Evolutionary conservation across 2,329 filamentous ascomycete genomes (phyloP).

Genomic region (Aspergillus cejpii): DNA sequence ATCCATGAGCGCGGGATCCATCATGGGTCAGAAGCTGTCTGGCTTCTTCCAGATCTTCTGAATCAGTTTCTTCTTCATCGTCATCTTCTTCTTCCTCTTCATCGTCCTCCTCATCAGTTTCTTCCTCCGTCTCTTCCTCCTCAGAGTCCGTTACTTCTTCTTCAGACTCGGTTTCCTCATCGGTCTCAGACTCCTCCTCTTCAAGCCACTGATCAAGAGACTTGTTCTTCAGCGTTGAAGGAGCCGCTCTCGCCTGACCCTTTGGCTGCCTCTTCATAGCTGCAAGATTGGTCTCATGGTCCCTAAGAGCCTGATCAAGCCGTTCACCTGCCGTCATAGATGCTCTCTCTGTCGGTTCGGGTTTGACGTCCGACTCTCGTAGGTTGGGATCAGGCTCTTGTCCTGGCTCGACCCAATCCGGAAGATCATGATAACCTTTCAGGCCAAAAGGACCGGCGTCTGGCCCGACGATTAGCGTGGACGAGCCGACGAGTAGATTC

Average conservation of each 20-base stretch:
- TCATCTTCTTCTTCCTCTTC: conserved; percentile 36
- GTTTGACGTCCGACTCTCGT: conserved; percentile 53
- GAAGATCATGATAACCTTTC: conserved; percentile 69
- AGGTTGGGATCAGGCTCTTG: conserved; percentile 70
- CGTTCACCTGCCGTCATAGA: conserved; percentile 38
- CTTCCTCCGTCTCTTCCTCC: conserved; percentile 48
- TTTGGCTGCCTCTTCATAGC: conserved; percentile 15
- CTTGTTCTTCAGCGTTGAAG: conserved; percentile 55
- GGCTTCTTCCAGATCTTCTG: conserved; percentile 42
- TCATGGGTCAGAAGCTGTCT: conserved; percentile 11
- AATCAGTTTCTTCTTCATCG: conserved; percentile 40
- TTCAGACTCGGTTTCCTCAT: conserved; percentile 46
- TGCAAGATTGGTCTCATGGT: conserved; percentile 32
- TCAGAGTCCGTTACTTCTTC: conserved; percentile 50
- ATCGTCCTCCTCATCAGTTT: conserved; percentile 44
- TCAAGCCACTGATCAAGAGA: conserved; percentile 90
- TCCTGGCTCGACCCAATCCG: conserved; percentile 76
- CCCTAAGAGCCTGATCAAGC: conserved; percentile 40
- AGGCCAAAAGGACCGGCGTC: conserved; percentile 67
- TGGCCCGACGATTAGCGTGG: conserved; percentile 75
- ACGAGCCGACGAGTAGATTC: conserved; percentile 71
- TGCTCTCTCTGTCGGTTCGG: conserved; percentile 26
- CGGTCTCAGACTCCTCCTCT: conserved; percentile 50
- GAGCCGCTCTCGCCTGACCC: conserved; percentile 14
- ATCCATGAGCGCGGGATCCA: neutral